A percentile compares a stretch with the other conserved stretches of the same genome.
Conservation (phyloP, 1,284 basidiomycete species). For the Melanopsichium pennsylvanicum region DNA sequence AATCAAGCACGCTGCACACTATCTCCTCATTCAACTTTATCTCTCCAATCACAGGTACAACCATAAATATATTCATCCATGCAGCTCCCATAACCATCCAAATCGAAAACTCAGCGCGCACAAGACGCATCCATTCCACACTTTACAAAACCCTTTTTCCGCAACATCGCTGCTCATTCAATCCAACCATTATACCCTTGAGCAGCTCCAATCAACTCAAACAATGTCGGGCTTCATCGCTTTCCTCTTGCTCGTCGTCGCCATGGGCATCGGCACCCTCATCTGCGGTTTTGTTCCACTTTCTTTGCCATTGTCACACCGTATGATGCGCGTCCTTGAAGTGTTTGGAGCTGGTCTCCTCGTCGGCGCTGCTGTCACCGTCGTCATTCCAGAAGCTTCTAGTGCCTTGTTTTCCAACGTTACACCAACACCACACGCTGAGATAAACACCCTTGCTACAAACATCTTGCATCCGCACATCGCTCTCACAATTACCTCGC, state of each 20-base stretch:
- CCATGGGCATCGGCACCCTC: constrained; percentile 59
- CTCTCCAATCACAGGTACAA: too few species aligned
- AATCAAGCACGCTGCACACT: too few species aligned
- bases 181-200: too few species aligned
- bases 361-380: constrained; percentile 60
- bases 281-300: constrained; percentile 56
- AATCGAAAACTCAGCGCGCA: too few species aligned
- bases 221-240: constrained; percentile 35
- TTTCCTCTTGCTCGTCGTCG: constrained; percentile 27
- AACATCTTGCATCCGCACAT: constrained; percentile 10
- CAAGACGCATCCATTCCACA: too few species aligned
- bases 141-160: too few species aligned
- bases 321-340: constrained; percentile 56
- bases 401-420: constrained; percentile 33
- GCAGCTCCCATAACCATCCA: too few species aligned
- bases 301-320: constrained; percentile 50
- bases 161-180: too few species aligned
- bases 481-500: constrained; percentile 1
- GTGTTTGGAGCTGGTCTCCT: constrained; percentile 62
- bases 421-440: constrained; percentile 5
- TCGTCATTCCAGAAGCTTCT: constrained; percentile 62
- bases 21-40: too few species aligned
- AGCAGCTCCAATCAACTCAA: not conserved
- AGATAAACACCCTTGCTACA: not conserved
- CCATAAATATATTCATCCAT: too few species aligned